Conservation (phyloP, 176 grass and related monocot species). For the Otatea glauca region DNA sequence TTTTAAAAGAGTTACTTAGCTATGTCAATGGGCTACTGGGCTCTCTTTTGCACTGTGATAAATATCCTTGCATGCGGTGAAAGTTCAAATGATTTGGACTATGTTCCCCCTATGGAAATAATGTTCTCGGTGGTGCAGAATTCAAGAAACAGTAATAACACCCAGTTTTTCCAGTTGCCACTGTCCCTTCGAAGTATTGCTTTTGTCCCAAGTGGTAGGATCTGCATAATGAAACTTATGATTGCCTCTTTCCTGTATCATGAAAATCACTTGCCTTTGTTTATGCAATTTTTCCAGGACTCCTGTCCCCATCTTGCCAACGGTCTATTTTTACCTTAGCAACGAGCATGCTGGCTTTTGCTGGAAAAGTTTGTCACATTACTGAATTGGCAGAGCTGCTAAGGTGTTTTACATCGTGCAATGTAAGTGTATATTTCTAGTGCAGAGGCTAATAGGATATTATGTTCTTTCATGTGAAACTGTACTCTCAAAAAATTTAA, state of each 20-base stretch:
- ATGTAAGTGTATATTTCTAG: conserved; percentile 63
- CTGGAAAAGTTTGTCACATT: conserved; percentile 80
- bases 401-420: conserved; percentile 57
- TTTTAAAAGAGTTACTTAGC: not conserved
- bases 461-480: conserved; percentile 23
- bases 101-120: conserved; percentile 19
- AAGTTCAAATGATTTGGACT: conserved; percentile 33
- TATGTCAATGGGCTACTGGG: conserved; percentile 1
- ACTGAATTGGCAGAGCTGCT: conserved; percentile 64
- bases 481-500: not conserved
- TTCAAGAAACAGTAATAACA: conserved; percentile 60
- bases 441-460: conserved; percentile 13
- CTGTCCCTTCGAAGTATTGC: conserved; percentile 78
- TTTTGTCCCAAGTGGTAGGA: conserved; percentile 68
- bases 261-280: conserved; percentile 34
- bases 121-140: conserved; percentile 60
- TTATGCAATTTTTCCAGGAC: conserved; percentile 57
- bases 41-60: conserved; percentile 8
- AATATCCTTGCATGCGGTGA: conserved; percentile 23
- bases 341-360: conserved; percentile 78
- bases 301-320: conserved; percentile 66
- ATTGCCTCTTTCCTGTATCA: conserved; percentile 23
- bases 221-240: conserved; percentile 20
- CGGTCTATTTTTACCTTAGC: conserved; percentile 80
- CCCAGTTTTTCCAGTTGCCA: conserved; percentile 83